Conservation (phyloP, 148 eudicot genomes). For the Rhododendron ovatum region DNA sequence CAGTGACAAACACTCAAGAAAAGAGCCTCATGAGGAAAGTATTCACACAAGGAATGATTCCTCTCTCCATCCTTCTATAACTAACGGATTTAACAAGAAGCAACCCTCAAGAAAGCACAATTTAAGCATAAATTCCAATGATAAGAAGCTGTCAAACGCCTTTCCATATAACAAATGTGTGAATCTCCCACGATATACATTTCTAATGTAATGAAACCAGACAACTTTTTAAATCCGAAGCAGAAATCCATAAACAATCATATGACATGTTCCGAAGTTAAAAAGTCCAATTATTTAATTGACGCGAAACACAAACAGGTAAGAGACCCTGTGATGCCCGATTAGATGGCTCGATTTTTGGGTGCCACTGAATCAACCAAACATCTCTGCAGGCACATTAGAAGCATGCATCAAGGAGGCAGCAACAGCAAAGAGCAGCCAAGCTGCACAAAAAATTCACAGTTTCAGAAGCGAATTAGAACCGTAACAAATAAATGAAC, state of each 20-base stretch:
- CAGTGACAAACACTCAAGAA: background rate
- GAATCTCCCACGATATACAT: slow-evolving; percentile 3
- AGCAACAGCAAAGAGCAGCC: slow-evolving; percentile 84
- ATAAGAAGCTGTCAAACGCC: background rate
- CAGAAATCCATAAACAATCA: background rate
- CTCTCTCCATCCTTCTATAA: background rate
- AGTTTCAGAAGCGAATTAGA: background rate
- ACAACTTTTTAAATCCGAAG: background rate
- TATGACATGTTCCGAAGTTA: background rate
- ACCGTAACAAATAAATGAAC: background rate
- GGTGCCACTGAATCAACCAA: background rate
- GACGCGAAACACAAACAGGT: background rate
- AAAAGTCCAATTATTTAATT: background rate
- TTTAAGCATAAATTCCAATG: background rate
- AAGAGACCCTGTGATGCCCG: background rate
- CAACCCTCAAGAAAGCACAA: background rate
- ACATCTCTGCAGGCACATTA: slow-evolving; percentile 7
- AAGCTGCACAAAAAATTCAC: slow-evolving; percentile 32
- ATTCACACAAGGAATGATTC: background rate
- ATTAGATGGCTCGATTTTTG: background rate
- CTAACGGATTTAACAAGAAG: background rate
- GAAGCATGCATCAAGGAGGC: slow-evolving; percentile 71
- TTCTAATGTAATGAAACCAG: background rate
- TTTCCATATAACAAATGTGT: slow-evolving; percentile 1
- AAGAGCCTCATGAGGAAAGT: background rate